Base-by-base conservation (phyloP, 2,329 filamentous ascomycete species). In the Apiospora pterosperma region DNA sequence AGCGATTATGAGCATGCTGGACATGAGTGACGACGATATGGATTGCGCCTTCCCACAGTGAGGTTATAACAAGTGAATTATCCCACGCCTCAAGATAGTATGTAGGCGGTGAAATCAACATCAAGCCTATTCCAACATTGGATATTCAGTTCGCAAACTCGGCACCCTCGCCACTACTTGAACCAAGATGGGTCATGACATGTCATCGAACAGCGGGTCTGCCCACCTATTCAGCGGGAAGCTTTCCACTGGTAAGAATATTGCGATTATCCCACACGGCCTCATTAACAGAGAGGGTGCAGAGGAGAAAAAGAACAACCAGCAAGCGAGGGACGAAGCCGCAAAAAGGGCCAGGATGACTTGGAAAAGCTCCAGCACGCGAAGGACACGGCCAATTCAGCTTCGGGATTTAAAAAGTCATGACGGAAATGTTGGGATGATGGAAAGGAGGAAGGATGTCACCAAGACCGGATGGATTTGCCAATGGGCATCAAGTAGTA, bases 211-310 rank as follows among this genome's bases (percentile, higher is more conserved):
- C 23, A 12, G 23, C 23, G 44, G 44, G 31, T 5, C 44, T 8
- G 7, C 25, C 14, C 25, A 31, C 2, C 1, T 11, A 31, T 2
- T 1, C 10, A 10, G 14, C 16, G n/a, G 25, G 11, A 0, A 1
- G 5, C 25, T n/a, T 31, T 3, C 25, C 19, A 14, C 16, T 0
- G 44, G 44, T 52, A n/a, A 31, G 44, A 11, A 7, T 11, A 10
- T 19, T n/a, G 8, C 25, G 23, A 31, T n/a, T 10, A 19, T 11
- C 14, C n/a, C 14, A 31, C 4, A 31, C 19, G 14, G 16, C 10
- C 19, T 11, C 7, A n/a, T 31, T 52, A 31, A 52, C 16, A 52
- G 21, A 21, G 0, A 52, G 25, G 16, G 11, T 52, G 19, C 16
- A 52, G 44, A 5, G 11, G 14, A 52, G 44, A 28, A 4, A n/a